Conservation (phyloP, 345 rosid species). For the Eucalyptus marginata region DNA sequence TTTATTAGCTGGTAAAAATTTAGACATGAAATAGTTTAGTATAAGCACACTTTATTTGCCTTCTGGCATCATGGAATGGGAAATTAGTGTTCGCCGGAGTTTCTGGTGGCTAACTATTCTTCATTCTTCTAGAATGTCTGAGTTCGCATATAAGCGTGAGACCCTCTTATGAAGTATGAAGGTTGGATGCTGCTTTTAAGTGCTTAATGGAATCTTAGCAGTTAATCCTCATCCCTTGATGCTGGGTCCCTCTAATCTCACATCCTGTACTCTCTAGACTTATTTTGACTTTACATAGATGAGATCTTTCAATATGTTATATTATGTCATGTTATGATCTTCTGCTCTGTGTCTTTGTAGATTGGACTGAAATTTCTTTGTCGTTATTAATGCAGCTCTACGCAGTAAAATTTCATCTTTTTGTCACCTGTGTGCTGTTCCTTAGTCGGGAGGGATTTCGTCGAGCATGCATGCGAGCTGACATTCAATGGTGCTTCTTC, state of each 20-base stretch:
- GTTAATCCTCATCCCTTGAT: neutral
- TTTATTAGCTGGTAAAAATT: neutral
- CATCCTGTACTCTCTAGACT: neutral
- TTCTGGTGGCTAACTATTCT: neutral
- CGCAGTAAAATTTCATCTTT: slow-evolving; percentile 86
- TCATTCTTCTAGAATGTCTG: neutral
- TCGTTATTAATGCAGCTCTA: slow-evolving; percentile 41
- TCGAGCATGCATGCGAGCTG: slow-evolving; percentile 72
- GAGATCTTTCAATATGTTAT: neutral
- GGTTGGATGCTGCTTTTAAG: neutral
- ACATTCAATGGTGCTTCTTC: slow-evolving; percentile 37
- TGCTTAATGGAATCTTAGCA: neutral
- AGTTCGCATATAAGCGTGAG: neutral
- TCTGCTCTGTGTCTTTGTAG: neutral
- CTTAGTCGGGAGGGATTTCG: slow-evolving; percentile 96
- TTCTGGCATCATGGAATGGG: neutral
- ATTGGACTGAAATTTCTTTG: neutral
- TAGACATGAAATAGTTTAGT: neutral
- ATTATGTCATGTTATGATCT: neutral
- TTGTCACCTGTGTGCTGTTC: slow-evolving; percentile 78
- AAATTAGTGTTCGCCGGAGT: neutral
- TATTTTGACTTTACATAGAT: no score
- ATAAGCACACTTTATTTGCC: neutral
- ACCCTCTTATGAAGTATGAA: neutral
- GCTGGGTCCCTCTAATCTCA: neutral